phyloP scores from a whole-genome alignment of 805 yeast species.

The Lachancea dasiensis region DNA sequence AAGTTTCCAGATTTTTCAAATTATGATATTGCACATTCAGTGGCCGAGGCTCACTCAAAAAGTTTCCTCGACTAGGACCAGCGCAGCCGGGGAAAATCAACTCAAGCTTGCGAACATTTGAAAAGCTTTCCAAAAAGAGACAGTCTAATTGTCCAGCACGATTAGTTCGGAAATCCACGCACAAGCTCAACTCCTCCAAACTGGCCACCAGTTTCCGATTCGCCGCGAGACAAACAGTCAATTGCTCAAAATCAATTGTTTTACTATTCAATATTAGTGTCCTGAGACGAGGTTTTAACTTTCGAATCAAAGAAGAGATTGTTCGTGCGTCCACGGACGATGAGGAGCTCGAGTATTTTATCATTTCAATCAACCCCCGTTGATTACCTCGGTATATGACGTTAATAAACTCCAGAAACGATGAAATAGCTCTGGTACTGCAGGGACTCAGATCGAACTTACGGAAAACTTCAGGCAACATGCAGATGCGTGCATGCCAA shows the following conservation, averaged over 20 bases:
- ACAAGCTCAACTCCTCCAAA: slow-evolving; percentile 8
- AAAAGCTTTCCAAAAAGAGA: background rate
- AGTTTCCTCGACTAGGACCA: background rate
- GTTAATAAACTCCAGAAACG: slow-evolving; percentile 17
- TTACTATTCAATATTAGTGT: slow-evolving; percentile 13
- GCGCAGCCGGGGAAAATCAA: slow-evolving; percentile 2
- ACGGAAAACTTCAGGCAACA: slow-evolving; percentile 19
- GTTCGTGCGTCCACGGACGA: slow-evolving; percentile 23
- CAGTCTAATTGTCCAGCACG: background rate
- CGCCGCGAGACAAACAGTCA: background rate
- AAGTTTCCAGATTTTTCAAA: slow-evolving; percentile 12
- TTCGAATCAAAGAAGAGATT: slow-evolving; percentile 12
- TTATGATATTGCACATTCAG: background rate
- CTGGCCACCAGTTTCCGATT: background rate
- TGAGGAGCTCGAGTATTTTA: slow-evolving; percentile 19
- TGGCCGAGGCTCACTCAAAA: background rate
- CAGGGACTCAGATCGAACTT: slow-evolving; percentile 14
- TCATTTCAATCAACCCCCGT: background rate
- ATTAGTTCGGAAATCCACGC: slow-evolving; percentile 2
- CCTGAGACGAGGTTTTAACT: slow-evolving; percentile 11
- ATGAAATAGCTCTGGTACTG: slow-evolving; percentile 14
- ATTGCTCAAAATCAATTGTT: slow-evolving; percentile 1
- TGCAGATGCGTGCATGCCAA: slow-evolving; percentile 20
- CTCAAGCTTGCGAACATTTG: slow-evolving; percentile 8
- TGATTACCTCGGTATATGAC: slow-evolving; percentile 2